These are phyloP conservation scores for Globisporangium spiculum DNA, from an alignment of 352 stramenopile species.

Conservation along the genomic window DNA sequence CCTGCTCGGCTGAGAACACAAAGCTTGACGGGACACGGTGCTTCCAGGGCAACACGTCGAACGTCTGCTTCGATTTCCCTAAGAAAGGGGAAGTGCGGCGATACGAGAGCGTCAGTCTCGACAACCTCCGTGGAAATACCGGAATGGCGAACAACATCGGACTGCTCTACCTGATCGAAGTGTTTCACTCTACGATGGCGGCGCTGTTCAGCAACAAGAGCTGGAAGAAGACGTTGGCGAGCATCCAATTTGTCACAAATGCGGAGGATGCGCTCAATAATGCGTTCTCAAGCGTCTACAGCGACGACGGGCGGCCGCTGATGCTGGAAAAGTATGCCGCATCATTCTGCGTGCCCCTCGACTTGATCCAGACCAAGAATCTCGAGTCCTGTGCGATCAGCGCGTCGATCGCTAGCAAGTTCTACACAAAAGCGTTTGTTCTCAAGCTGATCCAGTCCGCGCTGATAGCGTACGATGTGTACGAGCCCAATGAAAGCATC, in stretches of 20 bases:
- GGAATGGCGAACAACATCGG: conserved; percentile 29
- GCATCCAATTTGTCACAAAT: conserved; percentile 18
- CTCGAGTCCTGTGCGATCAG: conserved; percentile 29
- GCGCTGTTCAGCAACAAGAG: conserved; percentile 26
- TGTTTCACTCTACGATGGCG: conserved; percentile 29
- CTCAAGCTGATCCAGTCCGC: conserved; percentile 26
- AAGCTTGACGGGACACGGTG: conserved; percentile 25
- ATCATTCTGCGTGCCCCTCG: conserved; percentile 8
- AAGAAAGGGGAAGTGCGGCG: conserved; percentile 19
- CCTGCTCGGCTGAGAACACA: conserved; percentile 20
- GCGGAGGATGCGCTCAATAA: conserved; percentile 19
- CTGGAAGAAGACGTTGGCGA: conserved; percentile 31
- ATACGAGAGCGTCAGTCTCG: conserved; percentile 18
- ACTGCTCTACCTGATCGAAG: conserved; percentile 26
- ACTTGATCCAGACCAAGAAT: conserved; percentile 19
- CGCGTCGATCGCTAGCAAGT: conserved; percentile 19
- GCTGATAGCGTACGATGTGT: conserved; percentile 18
- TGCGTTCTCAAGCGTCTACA: conserved; percentile 24
- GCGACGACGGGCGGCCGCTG: conserved; percentile 18
- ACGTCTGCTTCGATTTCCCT: conserved; percentile 31
- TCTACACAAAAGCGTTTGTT: conserved; percentile 31
- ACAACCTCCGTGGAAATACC: conserved; percentile 13
- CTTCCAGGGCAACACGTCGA: conserved; percentile 21
- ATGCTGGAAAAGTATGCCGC: conserved; percentile 20
- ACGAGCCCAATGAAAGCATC: not conserved